Percentiles rank a stretch among this genome's conserved stretches.
Conservation (phyloP, 2,329 filamentous ascomycete species). For the Botrytis pseudocinerea region DNA sequence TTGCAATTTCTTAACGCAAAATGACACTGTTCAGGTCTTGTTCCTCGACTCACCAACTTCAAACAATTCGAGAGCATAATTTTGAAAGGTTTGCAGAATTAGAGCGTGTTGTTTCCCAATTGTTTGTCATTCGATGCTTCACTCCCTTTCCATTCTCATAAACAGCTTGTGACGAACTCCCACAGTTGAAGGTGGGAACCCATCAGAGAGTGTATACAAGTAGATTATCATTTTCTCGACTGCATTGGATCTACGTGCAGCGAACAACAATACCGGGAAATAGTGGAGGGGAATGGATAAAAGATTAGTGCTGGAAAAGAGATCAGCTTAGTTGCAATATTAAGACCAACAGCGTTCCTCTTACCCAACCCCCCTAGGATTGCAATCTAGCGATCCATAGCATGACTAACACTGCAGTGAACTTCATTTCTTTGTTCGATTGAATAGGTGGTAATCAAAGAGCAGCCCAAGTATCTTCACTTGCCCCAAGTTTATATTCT, state of each 20-base stretch:
- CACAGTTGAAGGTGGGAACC: not conserved
- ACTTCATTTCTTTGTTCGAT: not conserved
- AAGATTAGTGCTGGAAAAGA: not conserved
- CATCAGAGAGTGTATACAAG: not conserved
- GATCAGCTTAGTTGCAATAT: not conserved
- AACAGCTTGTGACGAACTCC: not conserved
- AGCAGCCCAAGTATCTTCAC: no score
- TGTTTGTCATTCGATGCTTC: not conserved
- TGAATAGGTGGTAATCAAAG: not conserved
- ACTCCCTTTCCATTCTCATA: not conserved
- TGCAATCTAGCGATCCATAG: not conserved
- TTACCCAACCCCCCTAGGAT: not conserved
- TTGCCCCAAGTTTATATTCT: not conserved
- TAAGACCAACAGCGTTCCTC: not conserved
- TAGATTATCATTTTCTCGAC: not conserved
- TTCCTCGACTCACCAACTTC: no score
- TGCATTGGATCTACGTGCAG: not conserved
- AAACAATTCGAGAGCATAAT: not conserved
- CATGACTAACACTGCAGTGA: not conserved
- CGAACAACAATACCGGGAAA: not conserved
- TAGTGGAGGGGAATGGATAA: not conserved
- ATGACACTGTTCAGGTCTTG: not conserved
- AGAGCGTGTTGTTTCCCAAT: not conserved
- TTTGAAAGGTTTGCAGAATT: not conserved
- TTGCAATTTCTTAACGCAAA: not conserved